Conservation (phyloP, 2,329 filamentous ascomycete genomes). For the Cryphonectria carpinicola region DNA sequence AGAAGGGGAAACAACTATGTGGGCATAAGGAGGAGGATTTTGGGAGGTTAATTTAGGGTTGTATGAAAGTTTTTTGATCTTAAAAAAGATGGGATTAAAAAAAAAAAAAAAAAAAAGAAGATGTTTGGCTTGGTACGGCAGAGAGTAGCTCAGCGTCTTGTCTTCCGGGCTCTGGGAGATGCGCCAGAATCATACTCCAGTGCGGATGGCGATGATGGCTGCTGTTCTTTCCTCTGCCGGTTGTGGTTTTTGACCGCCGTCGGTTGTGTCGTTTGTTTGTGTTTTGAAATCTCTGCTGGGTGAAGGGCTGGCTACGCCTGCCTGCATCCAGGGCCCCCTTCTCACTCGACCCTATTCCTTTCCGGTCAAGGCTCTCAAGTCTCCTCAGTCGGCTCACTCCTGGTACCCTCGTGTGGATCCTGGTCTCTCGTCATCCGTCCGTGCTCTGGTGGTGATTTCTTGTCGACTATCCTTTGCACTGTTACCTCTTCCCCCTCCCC, state of each 20-base stretch:
- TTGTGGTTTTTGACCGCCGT: conserved; percentile 2
- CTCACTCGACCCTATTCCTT: conserved; percentile 5
- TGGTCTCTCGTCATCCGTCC: background rate
- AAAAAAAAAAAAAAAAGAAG: conserved; percentile 13
- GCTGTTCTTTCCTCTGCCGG: background rate
- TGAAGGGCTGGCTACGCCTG: conserved; percentile 18
- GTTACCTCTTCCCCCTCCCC: background rate
- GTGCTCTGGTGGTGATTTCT: conserved; percentile 9
- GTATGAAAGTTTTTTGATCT: conserved; percentile 19
- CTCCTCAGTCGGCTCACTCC: background rate
- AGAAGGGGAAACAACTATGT: background rate
- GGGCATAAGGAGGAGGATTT: conserved; percentile 1
- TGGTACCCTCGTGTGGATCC: background rate
- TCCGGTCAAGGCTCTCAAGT: conserved; percentile 5
- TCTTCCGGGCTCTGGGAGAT: conserved; percentile 7
- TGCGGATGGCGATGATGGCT: background rate
- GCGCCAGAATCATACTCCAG: background rate
- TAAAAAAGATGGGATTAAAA: conserved; percentile 22
- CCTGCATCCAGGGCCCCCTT: conserved; percentile 2
- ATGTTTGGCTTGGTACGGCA: conserved; percentile 12
- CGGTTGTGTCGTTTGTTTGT: conserved; percentile 8
- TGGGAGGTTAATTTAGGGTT: conserved; percentile 24
- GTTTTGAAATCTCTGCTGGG: conserved; percentile 13
- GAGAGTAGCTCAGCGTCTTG: conserved; percentile 8
- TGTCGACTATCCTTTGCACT: background rate